phyloP scores from a whole-genome alignment of 306 rosid genomes.

The Arachis hypogaea region DNA sequence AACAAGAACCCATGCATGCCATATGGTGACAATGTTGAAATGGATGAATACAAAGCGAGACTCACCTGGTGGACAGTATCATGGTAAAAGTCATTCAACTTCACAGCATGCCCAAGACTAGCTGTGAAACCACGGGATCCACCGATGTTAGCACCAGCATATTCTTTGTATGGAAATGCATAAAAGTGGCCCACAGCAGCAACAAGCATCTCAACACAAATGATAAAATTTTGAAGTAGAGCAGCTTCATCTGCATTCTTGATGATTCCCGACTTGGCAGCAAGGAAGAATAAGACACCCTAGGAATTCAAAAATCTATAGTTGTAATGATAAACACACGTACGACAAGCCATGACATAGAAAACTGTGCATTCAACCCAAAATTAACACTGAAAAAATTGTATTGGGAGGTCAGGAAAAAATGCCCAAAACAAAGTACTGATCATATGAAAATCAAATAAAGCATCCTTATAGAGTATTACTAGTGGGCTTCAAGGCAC shows the following conservation, averaged over 20 bases:
- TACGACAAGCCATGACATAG: constrained; percentile 5
- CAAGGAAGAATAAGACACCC: constrained; percentile 98
- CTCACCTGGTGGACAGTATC: constrained; percentile 98
- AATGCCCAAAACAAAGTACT: constrained; percentile 9
- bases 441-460: constrained; percentile 19
- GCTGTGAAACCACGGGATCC: constrained; percentile 73
- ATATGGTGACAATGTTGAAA: background rate
- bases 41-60: constrained; percentile 24
- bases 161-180: constrained; percentile 99
- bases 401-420: too few species aligned
- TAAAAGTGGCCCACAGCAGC: constrained; percentile 93
- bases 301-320: constrained; percentile 41
- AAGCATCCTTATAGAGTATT: constrained; percentile 20
- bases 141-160: constrained; percentile 97
- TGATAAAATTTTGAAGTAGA: constrained; percentile 80
- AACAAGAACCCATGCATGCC: constrained; percentile 29
- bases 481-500: background rate
- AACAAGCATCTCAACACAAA: constrained; percentile 96
- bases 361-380: constrained; percentile 14
- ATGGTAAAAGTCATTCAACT: constrained; percentile 90
- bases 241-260: constrained; percentile 92
- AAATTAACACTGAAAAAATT: too few species aligned
- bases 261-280: constrained; percentile 85
- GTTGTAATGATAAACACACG: constrained; percentile 15
- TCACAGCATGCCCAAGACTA: constrained; percentile 90